Base-by-base conservation (phyloP, 163 green algal genomes). In the Picocystis sp. region DNA sequence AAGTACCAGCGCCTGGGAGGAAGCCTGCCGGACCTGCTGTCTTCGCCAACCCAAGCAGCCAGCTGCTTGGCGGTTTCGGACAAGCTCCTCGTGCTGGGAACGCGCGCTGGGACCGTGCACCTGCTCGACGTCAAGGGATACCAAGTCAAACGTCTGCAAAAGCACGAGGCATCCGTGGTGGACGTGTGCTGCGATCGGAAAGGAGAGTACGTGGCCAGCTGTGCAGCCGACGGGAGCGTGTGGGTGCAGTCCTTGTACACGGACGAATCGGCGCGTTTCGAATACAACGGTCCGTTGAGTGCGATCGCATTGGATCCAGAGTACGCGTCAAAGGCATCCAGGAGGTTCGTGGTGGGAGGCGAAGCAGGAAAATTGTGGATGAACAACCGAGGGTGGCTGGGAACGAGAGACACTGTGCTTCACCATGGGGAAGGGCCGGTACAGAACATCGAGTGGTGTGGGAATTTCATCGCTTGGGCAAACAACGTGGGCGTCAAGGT, bases 31-130 rank as follows among this genome's bases (percentile, higher is more conserved):
- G 45, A 56, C 9, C 58, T 80, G 3, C 50, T 81, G 2, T 25
- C 38, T 0, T 38, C 29, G 8, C 29, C 29, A 38, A 53, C 49
- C 11, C 63, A 71, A 2, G 58, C 56, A 1, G 65, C 65, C 1
- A 74, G 71, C 2, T 75, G 72, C 48, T 57, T 95, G 35, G 73
- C 47, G 24, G 66, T 94, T 10, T 92, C 81, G 2, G 75, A 84
- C 22, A 93, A 92, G 52, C 71, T 95, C 21, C 49, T 95, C 22
- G 86, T 78, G 0, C 57, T 95, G 9, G 86, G 86, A 17, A 89
- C 78, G 2, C 49, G 55, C 5, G 49, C 63, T 21, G 86, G 86
- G 22, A 62, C 29, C 2, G 69, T 95, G 13, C 69, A 90, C 52
- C 45, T 95, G 1, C 71, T 95, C 17, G 84, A 93, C 60, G 83